These are phyloP conservation scores for Prinsepia uniflora DNA, from an alignment of 306 rosid species.

Conservation along the genomic window DNA sequence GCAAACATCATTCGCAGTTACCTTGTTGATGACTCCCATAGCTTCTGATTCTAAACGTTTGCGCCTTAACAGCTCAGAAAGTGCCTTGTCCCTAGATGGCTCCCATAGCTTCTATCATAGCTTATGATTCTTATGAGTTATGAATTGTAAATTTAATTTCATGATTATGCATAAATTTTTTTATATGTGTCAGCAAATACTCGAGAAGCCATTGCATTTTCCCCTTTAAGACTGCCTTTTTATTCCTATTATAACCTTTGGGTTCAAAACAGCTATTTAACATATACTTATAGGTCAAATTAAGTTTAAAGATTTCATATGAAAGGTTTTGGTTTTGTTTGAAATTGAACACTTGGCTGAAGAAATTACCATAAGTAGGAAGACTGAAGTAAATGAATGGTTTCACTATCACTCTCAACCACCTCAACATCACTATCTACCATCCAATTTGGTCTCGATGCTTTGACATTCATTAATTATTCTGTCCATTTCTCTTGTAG, in stretches of 20 bases:
- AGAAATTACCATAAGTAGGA: not conserved
- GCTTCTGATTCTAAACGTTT: slow-evolving; percentile 58
- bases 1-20: slow-evolving; percentile 21
- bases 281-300: not conserved
- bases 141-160: not conserved
- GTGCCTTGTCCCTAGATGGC: slow-evolving; percentile 36
- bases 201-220: no score
- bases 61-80: slow-evolving; percentile 35
- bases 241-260: not conserved
- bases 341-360: slow-evolving; percentile 1
- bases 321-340: not conserved
- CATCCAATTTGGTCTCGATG: no score
- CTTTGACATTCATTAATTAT: no score
- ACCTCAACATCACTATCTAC: no score
- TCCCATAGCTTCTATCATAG: slow-evolving; percentile 49
- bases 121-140: no score
- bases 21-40: slow-evolving; percentile 56
- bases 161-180: no score
- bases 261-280: not conserved
- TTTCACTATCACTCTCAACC: no score
- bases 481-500: no score
- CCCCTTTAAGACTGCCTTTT: not conserved
- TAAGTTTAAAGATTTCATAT: not conserved
- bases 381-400: slow-evolving; percentile 2
- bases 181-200: not conserved